Percentiles rank a stretch among this genome's conserved stretches.
Evolutionary conservation across 371 early-diverging fungal species (phyloP).

Genomic region (Mortierella sp.): DNA sequence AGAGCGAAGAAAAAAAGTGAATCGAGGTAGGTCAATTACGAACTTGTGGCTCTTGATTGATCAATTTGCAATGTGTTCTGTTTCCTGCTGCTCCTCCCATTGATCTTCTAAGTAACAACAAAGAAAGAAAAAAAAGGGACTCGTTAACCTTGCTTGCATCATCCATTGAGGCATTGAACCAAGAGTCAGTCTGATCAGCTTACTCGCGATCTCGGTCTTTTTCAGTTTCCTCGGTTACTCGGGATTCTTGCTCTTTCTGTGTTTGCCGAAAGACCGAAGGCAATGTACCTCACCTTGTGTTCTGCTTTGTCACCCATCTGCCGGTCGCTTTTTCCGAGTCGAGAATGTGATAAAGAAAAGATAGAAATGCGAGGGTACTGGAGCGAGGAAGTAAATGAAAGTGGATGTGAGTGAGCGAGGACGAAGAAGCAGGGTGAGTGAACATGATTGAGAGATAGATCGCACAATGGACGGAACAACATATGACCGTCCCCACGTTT

Average conservation of each 20-base stretch:
- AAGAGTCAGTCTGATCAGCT: too few relatives aligned
- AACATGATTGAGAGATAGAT: not conserved
- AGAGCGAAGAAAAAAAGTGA: not conserved
- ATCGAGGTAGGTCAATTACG: not conserved
- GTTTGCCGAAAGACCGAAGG: too few relatives aligned
- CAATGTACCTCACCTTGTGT: not conserved
- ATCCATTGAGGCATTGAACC: too few relatives aligned
- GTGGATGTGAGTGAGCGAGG: not conserved
- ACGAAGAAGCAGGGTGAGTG: not conserved
- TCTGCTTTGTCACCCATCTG: constrained; percentile 9
- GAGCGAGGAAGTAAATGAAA: not conserved
- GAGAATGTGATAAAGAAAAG: not conserved
- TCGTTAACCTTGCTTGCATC: not conserved
- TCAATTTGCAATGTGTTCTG: not conserved
- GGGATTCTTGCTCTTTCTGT: not conserved
- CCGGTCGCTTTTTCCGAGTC: not conserved
- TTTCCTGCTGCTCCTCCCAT: not conserved
- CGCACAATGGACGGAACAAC: not conserved
- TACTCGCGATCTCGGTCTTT: too few relatives aligned
- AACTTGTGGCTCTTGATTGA: not conserved
- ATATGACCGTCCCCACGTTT: constrained; percentile 7
- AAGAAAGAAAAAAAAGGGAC: not conserved
- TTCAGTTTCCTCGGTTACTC: not conserved
- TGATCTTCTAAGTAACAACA: not conserved
- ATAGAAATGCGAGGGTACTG: not conserved